phyloP scores from a whole-genome alignment of 768 basidiomycete genomes.

The Heimioporus sp. region DNA sequence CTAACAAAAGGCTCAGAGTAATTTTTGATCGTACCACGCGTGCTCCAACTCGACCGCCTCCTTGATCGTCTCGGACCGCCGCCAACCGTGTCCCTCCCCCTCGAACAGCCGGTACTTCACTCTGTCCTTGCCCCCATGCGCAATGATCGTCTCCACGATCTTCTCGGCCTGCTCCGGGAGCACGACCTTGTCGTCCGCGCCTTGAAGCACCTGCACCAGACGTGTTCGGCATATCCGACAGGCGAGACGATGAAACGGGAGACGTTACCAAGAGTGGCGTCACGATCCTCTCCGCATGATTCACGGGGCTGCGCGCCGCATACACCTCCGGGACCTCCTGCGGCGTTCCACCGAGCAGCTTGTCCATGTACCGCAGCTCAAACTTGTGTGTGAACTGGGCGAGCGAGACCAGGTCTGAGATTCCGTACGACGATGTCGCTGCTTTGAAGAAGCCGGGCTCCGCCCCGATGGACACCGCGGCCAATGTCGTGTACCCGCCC shows the following conservation, averaged over 20 bases:
- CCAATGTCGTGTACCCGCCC: too few species aligned
- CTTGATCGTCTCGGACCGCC: constrained; percentile 35
- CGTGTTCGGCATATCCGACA: background rate
- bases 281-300: constrained; percentile 59
- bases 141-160: constrained; percentile 28
- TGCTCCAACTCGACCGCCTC: constrained; percentile 34
- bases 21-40: constrained; percentile 32
- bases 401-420: constrained; percentile 58
- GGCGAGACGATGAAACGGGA: background rate
- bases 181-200: constrained; percentile 59
- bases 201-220: constrained; percentile 60
- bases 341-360: constrained; percentile 58
- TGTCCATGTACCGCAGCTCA: constrained; percentile 55
- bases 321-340: constrained; percentile 59
- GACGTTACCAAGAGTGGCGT: constrained; percentile 55
- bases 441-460: too few species aligned
- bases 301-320: constrained; percentile 58
- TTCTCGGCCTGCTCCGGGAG: constrained; percentile 58
- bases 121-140: constrained; percentile 16
- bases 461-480: too few species aligned
- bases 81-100: constrained; percentile 45
- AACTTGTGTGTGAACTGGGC: constrained; percentile 72
- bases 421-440: constrained; percentile 31
- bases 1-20: constrained; percentile 6
- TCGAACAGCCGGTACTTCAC: constrained; percentile 41